Base-by-base conservation (phyloP, 441 rosid genomes). In the Omphalea diandra region DNA sequence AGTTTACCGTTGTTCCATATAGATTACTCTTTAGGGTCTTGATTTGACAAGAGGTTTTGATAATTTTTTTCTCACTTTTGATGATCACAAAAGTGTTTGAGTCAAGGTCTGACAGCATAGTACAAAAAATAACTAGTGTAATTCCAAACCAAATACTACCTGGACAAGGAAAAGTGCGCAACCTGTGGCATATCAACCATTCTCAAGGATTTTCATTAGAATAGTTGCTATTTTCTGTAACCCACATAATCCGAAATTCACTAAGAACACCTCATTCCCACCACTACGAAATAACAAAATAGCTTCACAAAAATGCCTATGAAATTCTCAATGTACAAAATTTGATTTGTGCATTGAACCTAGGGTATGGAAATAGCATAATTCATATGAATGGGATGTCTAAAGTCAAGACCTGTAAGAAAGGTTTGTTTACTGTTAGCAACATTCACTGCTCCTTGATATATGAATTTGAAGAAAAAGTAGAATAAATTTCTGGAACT, bases 1-100 rank as follows among this genome's bases (percentile, higher is more conserved):
- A n/a, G n/a, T n/a, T n/a, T n/a, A n/a, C n/a, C n/a, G n/a, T n/a
- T n/a, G n/a, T n/a, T n/a, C n/a, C n/a, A n/a, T n/a, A n/a, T n/a
- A n/a, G n/a, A n/a, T n/a, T n/a, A n/a, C n/a, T n/a, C n/a, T n/a
- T n/a, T n/a, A n/a, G n/a, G n/a, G n/a, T n/a, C n/a, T n/a, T n/a
- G n/a, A n/a, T n/a, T n/a, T n/a, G n/a, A n/a, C n/a, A n/a, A n/a
- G n/a, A n/a, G 44, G 22, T 38, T 67, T 26, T 38, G 69, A 33
- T 66, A 10, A 52, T 53, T 67, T 67, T n/a, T 41, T 68, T 40
- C 38, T 57, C 43, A 56, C 8, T 29, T 67, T 27, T 41, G 38
- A 12, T 54, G 14, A 18, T 18, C 24, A 29, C 52, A 55, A 10
- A 66, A 52, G 70, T 24, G 14, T 66, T 50, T 15, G 6, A 68